A percentile compares a stretch with the other conserved stretches of the same genome.
Conservation (phyloP, 148 eudicot species). For the Limonium bicolor region DNA sequence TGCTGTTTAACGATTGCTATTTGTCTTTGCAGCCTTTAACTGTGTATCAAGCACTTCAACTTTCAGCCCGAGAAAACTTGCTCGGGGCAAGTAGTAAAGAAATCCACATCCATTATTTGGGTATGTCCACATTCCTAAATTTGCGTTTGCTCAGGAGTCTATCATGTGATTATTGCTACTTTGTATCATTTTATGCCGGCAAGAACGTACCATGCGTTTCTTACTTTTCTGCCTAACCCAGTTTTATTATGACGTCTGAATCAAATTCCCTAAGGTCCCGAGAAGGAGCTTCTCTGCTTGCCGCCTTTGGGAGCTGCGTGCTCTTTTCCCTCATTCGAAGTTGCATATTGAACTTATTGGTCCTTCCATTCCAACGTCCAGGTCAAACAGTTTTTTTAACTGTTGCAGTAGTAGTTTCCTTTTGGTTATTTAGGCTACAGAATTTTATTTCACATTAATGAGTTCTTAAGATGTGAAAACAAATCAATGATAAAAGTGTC, state of each 20-base stretch:
- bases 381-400: slow-evolving; percentile 29
- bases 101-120: slow-evolving; percentile 70
- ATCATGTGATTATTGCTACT: neutral
- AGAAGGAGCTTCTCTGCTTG: slow-evolving; percentile 75
- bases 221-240: neutral
- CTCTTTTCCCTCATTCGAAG: slow-evolving; percentile 45
- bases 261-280: slow-evolving; percentile 44
- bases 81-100: slow-evolving; percentile 14
- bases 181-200: neutral
- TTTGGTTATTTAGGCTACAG: neutral
- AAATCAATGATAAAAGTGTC: too few relatives aligned
- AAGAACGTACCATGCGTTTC: neutral
- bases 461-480: too few relatives aligned
- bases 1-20: too few relatives aligned
- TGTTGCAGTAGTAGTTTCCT: neutral
- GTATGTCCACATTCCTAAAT: slow-evolving; percentile 17
- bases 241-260: neutral
- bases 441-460: neutral
- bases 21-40: slow-evolving; percentile 59
- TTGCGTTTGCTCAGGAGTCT: neutral
- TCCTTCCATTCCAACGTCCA: slow-evolving; percentile 52
- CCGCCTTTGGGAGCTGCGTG: slow-evolving; percentile 67
- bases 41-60: slow-evolving; percentile 48
- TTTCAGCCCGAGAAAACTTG: slow-evolving; percentile 22
- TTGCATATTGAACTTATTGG: slow-evolving; percentile 62